phyloP scores from a whole-genome alignment of 495 filamentous ascomycete species.

The Penicillium arizonense region DNA sequence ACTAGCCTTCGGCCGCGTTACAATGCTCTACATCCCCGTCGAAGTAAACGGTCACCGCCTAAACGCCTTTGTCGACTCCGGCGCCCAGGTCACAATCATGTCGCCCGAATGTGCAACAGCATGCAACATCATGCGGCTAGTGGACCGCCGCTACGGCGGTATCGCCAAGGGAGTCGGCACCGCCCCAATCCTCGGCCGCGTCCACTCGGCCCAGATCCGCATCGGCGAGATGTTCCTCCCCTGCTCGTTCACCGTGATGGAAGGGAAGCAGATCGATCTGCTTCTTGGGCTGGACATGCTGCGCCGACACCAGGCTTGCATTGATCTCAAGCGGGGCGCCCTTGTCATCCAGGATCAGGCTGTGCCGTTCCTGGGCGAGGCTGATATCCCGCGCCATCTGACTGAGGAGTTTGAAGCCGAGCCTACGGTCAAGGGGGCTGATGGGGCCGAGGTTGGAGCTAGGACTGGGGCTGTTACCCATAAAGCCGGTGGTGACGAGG shows the following conservation, averaged over 20 bases:
- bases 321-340: conserved; percentile 78
- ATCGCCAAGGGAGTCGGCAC: conserved; percentile 92
- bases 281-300: conserved; percentile 95
- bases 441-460: conserved; percentile 80
- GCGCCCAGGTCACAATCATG: conserved; percentile 98
- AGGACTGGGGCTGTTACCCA: conserved; percentile 78
- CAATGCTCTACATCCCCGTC: conserved; percentile 94
- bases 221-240: conserved; percentile 86
- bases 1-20: conserved; percentile 85
- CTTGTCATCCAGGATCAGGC: conserved; percentile 85
- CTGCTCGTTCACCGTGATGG: conserved; percentile 99
- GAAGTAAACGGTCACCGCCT: conserved; percentile 90
- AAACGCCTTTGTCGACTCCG: conserved; percentile 97
- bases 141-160: conserved; percentile 87
- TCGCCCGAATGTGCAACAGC: conserved; percentile 85
- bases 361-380: conserved; percentile 86
- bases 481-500: conserved; percentile 38
- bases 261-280: conserved; percentile 96
- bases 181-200: conserved; percentile 88
- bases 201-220: conserved; percentile 90
- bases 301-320: conserved; percentile 86
- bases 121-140: conserved; percentile 96
- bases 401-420: conserved; percentile 71
- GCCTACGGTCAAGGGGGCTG: conserved; percentile 81
- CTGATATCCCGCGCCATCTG: conserved; percentile 81